phyloP scores from a whole-genome alignment of 371 early-diverging fungal genomes.

The Coemansia sp. region DNA sequence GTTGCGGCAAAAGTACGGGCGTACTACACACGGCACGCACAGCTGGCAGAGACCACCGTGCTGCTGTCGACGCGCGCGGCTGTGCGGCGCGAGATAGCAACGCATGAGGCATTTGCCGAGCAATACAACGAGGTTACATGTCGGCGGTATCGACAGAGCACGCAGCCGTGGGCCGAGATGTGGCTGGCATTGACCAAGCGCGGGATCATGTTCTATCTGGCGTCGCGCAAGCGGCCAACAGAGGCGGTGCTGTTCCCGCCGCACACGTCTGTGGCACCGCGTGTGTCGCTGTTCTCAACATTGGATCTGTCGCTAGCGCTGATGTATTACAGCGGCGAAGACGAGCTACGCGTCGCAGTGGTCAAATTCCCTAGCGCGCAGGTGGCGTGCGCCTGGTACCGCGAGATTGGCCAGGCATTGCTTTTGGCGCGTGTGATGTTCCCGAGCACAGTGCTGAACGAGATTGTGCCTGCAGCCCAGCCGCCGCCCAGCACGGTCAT shows the following conservation, averaged over 20 bases:
- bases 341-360: slow-evolving; percentile 21
- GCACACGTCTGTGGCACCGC: slow-evolving; percentile 26
- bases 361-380: slow-evolving; percentile 42
- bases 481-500: slow-evolving; percentile 27
- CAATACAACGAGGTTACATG: slow-evolving; percentile 45
- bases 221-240: slow-evolving; percentile 27
- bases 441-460: slow-evolving; percentile 18
- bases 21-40: slow-evolving; percentile 25
- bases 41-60: slow-evolving; percentile 29
- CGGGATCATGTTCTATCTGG: slow-evolving; percentile 32
- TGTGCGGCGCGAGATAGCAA: slow-evolving; percentile 33
- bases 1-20: slow-evolving; percentile 32
- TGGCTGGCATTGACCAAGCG: slow-evolving; percentile 41
- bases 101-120: slow-evolving; percentile 21
- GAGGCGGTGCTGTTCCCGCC: slow-evolving; percentile 30
- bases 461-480: slow-evolving; percentile 27
- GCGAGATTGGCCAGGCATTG: slow-evolving; percentile 35
- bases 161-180: slow-evolving; percentile 47
- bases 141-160: slow-evolving; percentile 21
- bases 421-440: slow-evolving; percentile 28
- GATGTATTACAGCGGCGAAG: slow-evolving; percentile 22
- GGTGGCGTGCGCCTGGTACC: slow-evolving; percentile 38
- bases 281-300: slow-evolving; percentile 43
- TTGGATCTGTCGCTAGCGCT: slow-evolving; percentile 43
- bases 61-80: slow-evolving; percentile 37